Percentiles rank a stretch among this genome's conserved stretches.
phyloP scores from a whole-genome alignment of 352 stramenopile genomes.

The Achlya hypogyna region DNA sequence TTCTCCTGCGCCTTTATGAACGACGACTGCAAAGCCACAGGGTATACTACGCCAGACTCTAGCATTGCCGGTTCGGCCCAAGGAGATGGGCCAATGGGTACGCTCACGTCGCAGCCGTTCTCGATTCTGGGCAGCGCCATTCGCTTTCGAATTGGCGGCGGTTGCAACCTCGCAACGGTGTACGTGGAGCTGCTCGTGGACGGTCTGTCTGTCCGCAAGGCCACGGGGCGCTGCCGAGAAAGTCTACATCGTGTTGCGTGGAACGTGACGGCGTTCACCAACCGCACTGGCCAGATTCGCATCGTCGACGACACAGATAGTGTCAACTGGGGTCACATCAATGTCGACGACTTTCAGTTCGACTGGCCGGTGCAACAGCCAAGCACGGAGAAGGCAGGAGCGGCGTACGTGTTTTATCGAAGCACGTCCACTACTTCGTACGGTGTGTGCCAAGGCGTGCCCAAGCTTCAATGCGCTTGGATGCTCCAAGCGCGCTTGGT shows the following conservation, averaged over 20 bases:
- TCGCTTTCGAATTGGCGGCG: conserved; percentile 91
- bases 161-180: conserved; percentile 84
- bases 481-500: conserved; percentile 80
- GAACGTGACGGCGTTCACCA: conserved; percentile 76
- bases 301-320: conserved; percentile 88
- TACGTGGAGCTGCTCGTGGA: conserved; percentile 95
- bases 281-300: conserved; percentile 82
- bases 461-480: conserved; percentile 63
- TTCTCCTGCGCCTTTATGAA: conserved; percentile 59
- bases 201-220: conserved; percentile 70
- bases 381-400: conserved; percentile 51
- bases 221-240: conserved; percentile 87
- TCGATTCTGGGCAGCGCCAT: conserved; percentile 82
- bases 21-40: conserved; percentile 39
- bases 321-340: conserved; percentile 92
- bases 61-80: conserved; percentile 66
- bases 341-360: conserved; percentile 94
- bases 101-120: conserved; percentile 92
- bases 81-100: conserved; percentile 87
- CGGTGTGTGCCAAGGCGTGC: conserved; percentile 57
- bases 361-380: conserved; percentile 79
- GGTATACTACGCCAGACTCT: conserved; percentile 72
- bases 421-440: conserved; percentile 43
- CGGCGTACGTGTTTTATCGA: conserved; percentile 71
- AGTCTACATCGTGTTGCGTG: conserved; percentile 84